phyloP scores from a whole-genome alignment of 2,329 filamentous ascomycete species.

The Aureobasidium sp. region DNA sequence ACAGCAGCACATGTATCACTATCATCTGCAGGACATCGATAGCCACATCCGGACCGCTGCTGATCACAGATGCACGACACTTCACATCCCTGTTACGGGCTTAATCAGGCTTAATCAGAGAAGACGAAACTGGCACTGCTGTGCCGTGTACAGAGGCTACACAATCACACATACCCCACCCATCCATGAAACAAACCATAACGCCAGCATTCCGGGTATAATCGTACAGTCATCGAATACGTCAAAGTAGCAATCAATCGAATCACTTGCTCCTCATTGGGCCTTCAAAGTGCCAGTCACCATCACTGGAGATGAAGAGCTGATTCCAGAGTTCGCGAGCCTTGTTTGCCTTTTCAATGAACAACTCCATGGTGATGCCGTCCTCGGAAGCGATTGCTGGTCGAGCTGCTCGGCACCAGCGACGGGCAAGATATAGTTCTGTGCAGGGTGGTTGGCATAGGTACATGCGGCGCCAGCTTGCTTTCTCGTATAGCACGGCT shows the following conservation, averaged over 20 bases:
- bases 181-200: background rate
- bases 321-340: conserved; percentile 25
- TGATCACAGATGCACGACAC: background rate
- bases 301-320: conserved; percentile 26
- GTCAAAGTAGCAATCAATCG: background rate
- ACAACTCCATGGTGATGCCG: conserved; percentile 29
- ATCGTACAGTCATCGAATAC: background rate
- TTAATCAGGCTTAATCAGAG: background rate
- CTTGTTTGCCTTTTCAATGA: conserved; percentile 23
- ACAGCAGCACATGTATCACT: background rate
- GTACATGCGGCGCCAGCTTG: conserved; percentile 31
- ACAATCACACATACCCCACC: background rate
- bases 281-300: conserved; percentile 32
- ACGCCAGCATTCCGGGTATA: conserved; percentile 6
- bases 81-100: background rate
- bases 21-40: background rate
- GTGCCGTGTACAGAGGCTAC: background rate
- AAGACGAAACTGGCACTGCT: background rate
- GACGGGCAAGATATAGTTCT: conserved; percentile 25
- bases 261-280: conserved; percentile 23
- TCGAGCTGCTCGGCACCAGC: conserved; percentile 23
- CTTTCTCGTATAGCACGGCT: conserved; percentile 24
- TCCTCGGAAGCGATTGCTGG: conserved; percentile 23
- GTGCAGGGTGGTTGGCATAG: conserved; percentile 29
- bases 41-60: background rate